These are phyloP conservation scores for Aspergillus sp. DNA, from an alignment of 2,329 filamentous ascomycete genomes.

Conservation along the genomic window DNA sequence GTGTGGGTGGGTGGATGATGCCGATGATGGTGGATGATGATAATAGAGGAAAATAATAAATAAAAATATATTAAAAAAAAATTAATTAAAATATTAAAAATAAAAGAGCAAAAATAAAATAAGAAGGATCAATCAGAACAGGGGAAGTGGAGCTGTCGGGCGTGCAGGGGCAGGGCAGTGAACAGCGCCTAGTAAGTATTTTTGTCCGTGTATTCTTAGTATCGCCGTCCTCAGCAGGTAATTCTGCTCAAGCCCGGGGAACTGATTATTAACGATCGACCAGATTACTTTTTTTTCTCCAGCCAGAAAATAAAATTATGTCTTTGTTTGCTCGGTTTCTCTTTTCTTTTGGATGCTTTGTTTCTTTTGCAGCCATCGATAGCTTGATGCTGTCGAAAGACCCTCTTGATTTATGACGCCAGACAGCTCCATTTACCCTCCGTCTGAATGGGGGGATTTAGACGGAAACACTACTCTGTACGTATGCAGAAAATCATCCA, in stretches of 20 bases:
- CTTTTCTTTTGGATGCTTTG: not conserved
- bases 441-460: too few species aligned
- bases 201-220: slow-evolving; percentile 11
- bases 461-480: too few species aligned
- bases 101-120: not conserved
- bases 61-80: not conserved
- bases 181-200: slow-evolving; percentile 8
- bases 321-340: not conserved
- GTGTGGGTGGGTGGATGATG: slow-evolving; percentile 15
- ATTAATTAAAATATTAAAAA: slow-evolving; percentile 2
- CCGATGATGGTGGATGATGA: slow-evolving; percentile 8
- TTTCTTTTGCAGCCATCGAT: not conserved
- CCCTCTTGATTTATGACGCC: not conserved
- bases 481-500: not conserved
- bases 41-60: not conserved
- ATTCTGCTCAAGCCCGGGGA: slow-evolving; percentile 2
- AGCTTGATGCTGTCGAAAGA: not conserved
- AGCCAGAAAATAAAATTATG: slow-evolving; percentile 4
- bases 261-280: not conserved
- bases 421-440: not conserved
- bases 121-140: not conserved
- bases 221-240: slow-evolving; percentile 9
- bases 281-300: slow-evolving; percentile 8
- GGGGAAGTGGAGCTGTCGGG: slow-evolving; percentile 8
- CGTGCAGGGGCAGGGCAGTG: slow-evolving; percentile 18